These are phyloP conservation scores for Lipomyces chichibuensis DNA, from an alignment of 805 yeast genomes.

Conservation along the genomic window DNA sequence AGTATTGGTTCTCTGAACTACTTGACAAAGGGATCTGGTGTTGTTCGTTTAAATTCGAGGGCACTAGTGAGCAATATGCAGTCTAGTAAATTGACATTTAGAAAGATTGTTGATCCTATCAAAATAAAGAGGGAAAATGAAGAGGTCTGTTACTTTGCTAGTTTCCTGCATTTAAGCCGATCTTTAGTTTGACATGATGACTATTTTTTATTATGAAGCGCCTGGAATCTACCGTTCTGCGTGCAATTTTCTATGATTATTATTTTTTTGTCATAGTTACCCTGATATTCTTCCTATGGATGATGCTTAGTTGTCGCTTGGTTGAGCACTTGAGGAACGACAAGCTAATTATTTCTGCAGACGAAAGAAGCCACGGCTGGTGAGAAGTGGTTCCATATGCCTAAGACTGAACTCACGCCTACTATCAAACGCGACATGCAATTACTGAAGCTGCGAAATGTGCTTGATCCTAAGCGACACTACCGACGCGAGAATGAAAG, in stretches of 20 bases:
- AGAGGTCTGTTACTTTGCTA: slow-evolving; percentile 29
- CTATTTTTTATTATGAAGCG: slow-evolving; percentile 15
- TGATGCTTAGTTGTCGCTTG: neutral
- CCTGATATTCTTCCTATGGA: slow-evolving; percentile 30
- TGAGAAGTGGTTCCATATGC: slow-evolving; percentile 77
- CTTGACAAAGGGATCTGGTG: slow-evolving; percentile 14
- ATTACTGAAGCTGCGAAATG: slow-evolving; percentile 82
- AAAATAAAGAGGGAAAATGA: slow-evolving; percentile 39
- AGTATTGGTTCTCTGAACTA: slow-evolving; percentile 3
- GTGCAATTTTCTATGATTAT: slow-evolving; percentile 24
- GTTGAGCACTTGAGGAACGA: neutral
- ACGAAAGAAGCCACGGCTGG: slow-evolving; percentile 52
- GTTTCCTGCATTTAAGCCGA: neutral
- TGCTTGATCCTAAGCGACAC: slow-evolving; percentile 92
- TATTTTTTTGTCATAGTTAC: slow-evolving; percentile 38
- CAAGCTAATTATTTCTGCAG: slow-evolving; percentile 19
- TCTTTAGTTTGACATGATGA: slow-evolving; percentile 31
- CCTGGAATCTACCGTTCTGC: slow-evolving; percentile 28
- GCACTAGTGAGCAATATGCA: slow-evolving; percentile 4
- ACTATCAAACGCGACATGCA: slow-evolving; percentile 74
- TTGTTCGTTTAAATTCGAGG: slow-evolving; percentile 18
- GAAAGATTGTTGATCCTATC: slow-evolving; percentile 43
- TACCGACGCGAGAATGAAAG: slow-evolving; percentile 59
- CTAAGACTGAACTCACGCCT: slow-evolving; percentile 73
- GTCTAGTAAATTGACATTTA: slow-evolving; percentile 23